Percentiles rank a stretch among this genome's conserved stretches.
These are phyloP conservation scores for Fusarium pseudoanthophilum DNA, from an alignment of 2,329 filamentous ascomycete genomes.

Conservation along the genomic window DNA sequence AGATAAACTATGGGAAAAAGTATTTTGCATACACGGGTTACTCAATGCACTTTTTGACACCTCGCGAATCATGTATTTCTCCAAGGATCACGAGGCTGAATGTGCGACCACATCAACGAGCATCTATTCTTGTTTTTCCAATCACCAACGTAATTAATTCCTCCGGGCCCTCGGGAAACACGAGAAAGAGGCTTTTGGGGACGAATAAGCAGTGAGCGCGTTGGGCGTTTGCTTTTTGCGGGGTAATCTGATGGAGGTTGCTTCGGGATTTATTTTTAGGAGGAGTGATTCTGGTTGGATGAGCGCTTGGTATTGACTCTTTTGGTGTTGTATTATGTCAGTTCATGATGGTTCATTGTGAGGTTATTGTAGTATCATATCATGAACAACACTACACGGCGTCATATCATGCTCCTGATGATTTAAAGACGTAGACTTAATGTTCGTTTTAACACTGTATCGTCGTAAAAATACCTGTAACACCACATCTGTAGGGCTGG, in stretches of 20 bases:
- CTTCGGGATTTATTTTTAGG: constrained; percentile 30
- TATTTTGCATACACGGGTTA: constrained; percentile 3
- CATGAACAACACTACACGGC: not conserved
- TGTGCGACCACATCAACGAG: not conserved
- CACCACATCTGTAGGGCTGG: constrained; percentile 23
- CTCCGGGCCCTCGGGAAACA: constrained; percentile 13
- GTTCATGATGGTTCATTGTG: not conserved
- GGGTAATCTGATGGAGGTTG: constrained; percentile 12
- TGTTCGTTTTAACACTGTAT: not conserved
- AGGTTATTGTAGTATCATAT: not conserved
- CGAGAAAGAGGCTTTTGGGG: constrained; percentile 19
- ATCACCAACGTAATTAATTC: not conserved
- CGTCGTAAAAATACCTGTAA: not conserved
- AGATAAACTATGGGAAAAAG: not conserved
- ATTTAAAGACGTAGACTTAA: not conserved
- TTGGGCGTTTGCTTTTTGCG: constrained; percentile 17
- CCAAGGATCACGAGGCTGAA: not conserved
- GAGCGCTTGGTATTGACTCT: not conserved
- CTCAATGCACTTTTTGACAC: not conserved
- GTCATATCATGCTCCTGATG: not conserved
- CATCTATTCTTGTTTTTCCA: constrained; percentile 8
- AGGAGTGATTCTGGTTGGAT: not conserved
- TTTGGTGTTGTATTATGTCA: not conserved
- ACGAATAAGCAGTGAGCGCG: constrained; percentile 20
- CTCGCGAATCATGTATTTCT: not conserved